Evolutionary conservation across 2,329 filamentous ascomycete genomes (phyloP).

Genomic region (Madurella fahalii): DNA sequence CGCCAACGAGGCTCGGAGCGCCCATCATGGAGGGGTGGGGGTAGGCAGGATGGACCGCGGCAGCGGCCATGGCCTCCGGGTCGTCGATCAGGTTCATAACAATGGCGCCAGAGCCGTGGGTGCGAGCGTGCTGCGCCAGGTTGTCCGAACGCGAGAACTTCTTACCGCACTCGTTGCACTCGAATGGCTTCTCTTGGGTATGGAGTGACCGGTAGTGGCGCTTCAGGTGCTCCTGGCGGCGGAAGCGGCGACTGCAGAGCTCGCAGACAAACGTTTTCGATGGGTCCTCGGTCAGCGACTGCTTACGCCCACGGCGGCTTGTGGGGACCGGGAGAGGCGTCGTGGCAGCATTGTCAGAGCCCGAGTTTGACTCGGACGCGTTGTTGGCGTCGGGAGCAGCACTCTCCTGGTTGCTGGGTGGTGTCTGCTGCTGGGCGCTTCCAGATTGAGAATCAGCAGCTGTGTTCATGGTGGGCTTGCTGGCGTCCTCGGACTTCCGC

Average conservation of each 20-base stretch:
- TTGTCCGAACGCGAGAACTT: constrained; percentile 99
- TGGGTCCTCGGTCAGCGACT: constrained; percentile 94
- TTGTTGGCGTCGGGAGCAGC: constrained; percentile 32
- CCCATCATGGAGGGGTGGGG: constrained; percentile 41
- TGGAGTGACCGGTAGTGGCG: constrained; percentile 97
- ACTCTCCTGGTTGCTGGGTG: constrained; percentile 26
- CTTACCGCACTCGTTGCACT: constrained; percentile 97
- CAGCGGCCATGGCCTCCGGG: constrained; percentile 46
- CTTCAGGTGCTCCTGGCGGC: constrained; percentile 97
- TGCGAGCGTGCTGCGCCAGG: constrained; percentile 90
- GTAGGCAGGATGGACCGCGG: constrained; percentile 28
- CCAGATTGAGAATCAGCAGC: constrained; percentile 36
- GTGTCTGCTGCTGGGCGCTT: constrained; percentile 35
- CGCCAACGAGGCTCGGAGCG: constrained; percentile 37
- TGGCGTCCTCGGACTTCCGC: constrained; percentile 47
- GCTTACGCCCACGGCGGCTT: constrained; percentile 94
- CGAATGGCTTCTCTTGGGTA: constrained; percentile 97
- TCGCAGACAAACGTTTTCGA: constrained; percentile 98
- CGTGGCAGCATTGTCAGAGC: constrained; percentile 34
- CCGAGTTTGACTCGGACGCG: constrained; percentile 35
- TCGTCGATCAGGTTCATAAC: constrained; percentile 85
- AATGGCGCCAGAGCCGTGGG: constrained; percentile 84
- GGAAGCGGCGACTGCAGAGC: constrained; percentile 93
- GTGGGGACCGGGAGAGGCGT: constrained; percentile 53
- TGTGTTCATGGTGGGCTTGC: constrained; percentile 41